phyloP scores from a whole-genome alignment of 2,329 filamentous ascomycete genomes.

The Chlorencoelia australis region DNA sequence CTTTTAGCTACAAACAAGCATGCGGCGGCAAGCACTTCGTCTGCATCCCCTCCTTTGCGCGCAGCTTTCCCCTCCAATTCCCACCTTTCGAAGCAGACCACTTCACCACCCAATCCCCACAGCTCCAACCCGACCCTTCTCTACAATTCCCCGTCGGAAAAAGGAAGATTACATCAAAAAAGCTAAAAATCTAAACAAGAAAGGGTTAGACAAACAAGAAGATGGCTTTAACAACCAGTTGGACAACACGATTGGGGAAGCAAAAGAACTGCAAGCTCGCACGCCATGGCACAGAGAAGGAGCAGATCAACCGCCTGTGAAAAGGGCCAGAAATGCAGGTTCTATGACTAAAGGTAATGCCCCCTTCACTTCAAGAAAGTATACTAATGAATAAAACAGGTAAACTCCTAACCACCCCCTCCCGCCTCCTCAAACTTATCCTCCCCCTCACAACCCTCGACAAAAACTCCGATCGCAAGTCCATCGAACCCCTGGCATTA shows the following conservation, averaged over 20 bases:
- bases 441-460: constrained; percentile 40
- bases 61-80: neutral
- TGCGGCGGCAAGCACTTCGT: no score
- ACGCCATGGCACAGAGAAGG: constrained; percentile 59
- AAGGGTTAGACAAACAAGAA: constrained; percentile 25
- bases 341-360: constrained; percentile 53
- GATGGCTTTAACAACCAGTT: constrained; percentile 28
- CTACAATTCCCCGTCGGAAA: neutral
- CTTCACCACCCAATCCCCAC: neutral
- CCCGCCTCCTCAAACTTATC: constrained; percentile 10
- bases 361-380: neutral
- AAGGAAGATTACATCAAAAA: constrained; percentile 7
- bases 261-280: constrained; percentile 46
- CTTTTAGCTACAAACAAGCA: no score
- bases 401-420: constrained; percentile 68
- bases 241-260: constrained; percentile 29
- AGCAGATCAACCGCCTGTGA: constrained; percentile 45
- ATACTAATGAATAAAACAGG: constrained; percentile 34
- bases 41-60: no score
- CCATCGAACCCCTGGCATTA: constrained; percentile 75
- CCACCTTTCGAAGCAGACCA: constrained; percentile 14
- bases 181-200: constrained; percentile 17
- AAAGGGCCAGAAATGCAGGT: constrained; percentile 33
- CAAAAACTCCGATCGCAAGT: constrained; percentile 49
- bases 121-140: neutral